Base-by-base conservation (phyloP, 192 early-diverging fungal species). In the Funneliformis mosseae region DNA sequence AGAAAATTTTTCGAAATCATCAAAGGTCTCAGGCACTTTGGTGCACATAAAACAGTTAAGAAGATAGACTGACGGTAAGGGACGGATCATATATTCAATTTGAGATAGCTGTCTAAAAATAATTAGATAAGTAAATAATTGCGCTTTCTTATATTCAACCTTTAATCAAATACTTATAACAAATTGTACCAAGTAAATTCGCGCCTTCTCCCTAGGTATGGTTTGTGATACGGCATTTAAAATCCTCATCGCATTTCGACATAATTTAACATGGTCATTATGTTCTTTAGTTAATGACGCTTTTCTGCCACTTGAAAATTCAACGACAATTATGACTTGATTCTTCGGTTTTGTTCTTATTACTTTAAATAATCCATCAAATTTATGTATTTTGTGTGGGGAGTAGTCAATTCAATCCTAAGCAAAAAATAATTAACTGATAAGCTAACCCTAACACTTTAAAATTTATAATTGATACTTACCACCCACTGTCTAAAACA, bases 91-190 rank as follows among this genome's bases (percentile, higher is more conserved):
- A 55, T 74, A 74, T 74, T 74, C 16, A 33, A 74, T 74, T 9
- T 59, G 7, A 74, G 9, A 59, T 74, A 74, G 1, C 72, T 21
- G 25, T 59, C 27, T 74, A 74, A 50, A 55, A 74, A 74, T 25
- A 74, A 74, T 50, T 69, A 41, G 67, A 66, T 69, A 69, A 18
- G 67, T 41, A 41, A 69, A n/a, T 41, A 69, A 69, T 69, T 41
- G 41, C 41, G 10, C 39, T 69, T 43, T 43, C 14, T 69, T 69
- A 43, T 41, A 41, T 39, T 41, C 18, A n/a, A n/a, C 21, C 67
- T 69, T 66, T 66, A 66, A 69, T 41, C 67, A 41, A 74, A 21
- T 74, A 74, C 46, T 74, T 74, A 74, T 76, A 43, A 43, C 74
- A 62, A 42, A 61, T 62, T 76, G 59, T 62, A 76, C 11, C 59